Evolutionary conservation across 2,329 filamentous ascomycete species (phyloP).

Genomic region (Leptodontidium sp.): DNA sequence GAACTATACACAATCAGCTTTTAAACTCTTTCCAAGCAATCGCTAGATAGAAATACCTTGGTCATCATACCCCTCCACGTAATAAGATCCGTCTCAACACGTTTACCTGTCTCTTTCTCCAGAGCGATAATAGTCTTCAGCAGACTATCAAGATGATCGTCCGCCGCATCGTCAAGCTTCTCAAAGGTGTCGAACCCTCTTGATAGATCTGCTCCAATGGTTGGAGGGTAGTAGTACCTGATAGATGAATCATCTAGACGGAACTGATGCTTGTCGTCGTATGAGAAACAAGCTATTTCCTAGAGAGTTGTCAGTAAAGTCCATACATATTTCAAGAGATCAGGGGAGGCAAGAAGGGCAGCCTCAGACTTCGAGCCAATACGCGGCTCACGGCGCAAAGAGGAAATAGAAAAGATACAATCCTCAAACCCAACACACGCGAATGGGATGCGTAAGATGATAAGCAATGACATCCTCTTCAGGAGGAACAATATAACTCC

Average conservation of each 20-base stretch:
- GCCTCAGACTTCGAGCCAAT: not conserved
- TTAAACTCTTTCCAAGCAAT: not conserved
- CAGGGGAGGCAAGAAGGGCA: not conserved
- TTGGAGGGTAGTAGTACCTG: conserved; percentile 86
- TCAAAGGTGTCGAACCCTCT: conserved; percentile 83
- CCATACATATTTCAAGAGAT: not conserved
- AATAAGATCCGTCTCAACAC: conserved; percentile 79
- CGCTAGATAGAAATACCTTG: conserved; percentile 66
- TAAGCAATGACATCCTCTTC: too few species aligned
- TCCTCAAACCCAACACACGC: too few species aligned
- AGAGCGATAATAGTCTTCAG: conserved; percentile 77
- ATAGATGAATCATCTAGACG: conserved; percentile 80
- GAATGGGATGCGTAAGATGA: too few species aligned
- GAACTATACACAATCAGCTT: conserved; percentile 63
- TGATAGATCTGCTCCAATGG: conserved; percentile 76
- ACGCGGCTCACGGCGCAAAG: not conserved
- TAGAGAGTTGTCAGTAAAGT: conserved; percentile 47
- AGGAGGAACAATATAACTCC: too few species aligned
- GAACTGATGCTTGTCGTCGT: conserved; percentile 83
- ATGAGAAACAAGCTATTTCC: conserved; percentile 95
- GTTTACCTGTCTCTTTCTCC: conserved; percentile 73
- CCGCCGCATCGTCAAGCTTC: conserved; percentile 81
- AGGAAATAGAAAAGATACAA: too few species aligned
- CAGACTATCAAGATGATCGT: conserved; percentile 88
- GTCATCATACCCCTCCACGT: conserved; percentile 99